phyloP scores from a whole-genome alignment of 192 early-diverging fungal species.

The Umbelopsis vinacea region DNA sequence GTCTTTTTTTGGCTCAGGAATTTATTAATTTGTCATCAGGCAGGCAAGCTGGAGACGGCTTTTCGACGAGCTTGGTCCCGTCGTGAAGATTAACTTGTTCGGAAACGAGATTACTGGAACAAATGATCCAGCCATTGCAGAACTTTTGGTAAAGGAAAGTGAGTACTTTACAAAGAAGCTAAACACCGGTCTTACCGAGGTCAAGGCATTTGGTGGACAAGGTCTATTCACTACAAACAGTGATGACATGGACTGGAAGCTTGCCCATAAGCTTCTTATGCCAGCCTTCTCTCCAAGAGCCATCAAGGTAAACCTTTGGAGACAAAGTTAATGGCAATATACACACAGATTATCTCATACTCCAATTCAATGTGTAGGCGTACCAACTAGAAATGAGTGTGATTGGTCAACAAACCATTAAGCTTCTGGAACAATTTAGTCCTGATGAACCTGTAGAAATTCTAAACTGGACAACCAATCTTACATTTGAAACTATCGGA shows the following conservation, averaged over 20 bases:
- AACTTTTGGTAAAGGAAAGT: conserved; percentile 46
- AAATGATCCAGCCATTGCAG: conserved; percentile 46
- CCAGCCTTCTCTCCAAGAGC: conserved; percentile 57
- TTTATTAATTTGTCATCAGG: conserved; percentile 13
- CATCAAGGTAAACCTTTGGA: conserved; percentile 34
- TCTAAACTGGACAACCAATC: conserved; percentile 53
- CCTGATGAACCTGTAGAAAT: conserved; percentile 43
- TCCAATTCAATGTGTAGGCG: not conserved
- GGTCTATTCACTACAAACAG: conserved; percentile 58
- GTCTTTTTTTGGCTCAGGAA: not conserved
- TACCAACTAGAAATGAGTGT: conserved; percentile 50
- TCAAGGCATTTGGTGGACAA: conserved; percentile 50
- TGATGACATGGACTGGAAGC: conserved; percentile 55
- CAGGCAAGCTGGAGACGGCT: conserved; percentile 23
- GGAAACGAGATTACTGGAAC: conserved; percentile 29
- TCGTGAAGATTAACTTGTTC: conserved; percentile 34
- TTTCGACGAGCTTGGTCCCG: conserved; percentile 41
- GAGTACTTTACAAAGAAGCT: conserved; percentile 56
- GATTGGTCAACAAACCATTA: conserved; percentile 39
- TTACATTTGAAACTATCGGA: conserved; percentile 51
- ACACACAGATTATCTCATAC: not conserved
- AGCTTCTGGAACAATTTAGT: conserved; percentile 39
- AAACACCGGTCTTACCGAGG: conserved; percentile 36
- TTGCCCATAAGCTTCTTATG: conserved; percentile 63
- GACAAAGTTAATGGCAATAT: not conserved